phyloP scores from a whole-genome alignment of 2,329 filamentous ascomycete species.

The Didymella glomerata region DNA sequence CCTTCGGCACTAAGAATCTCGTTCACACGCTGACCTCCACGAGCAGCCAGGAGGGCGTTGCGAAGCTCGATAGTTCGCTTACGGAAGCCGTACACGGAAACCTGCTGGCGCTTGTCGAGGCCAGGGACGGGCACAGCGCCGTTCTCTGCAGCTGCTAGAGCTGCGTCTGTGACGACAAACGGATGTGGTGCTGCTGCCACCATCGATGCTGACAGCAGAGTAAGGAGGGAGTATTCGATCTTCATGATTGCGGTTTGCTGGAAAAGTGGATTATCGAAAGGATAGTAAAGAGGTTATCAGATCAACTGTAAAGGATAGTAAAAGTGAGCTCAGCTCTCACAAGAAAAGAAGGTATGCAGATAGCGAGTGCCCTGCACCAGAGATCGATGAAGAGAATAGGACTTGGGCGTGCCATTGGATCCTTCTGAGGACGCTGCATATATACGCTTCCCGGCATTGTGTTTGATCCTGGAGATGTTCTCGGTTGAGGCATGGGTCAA shows the following conservation, averaged over 20 bases:
- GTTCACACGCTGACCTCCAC: conserved; percentile 20
- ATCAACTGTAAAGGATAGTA: conserved; percentile 26
- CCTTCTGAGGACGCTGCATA: conserved; percentile 28
- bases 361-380: conserved; percentile 47
- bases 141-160: conserved; percentile 32
- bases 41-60: conserved; percentile 35
- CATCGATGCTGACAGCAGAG: conserved; percentile 46
- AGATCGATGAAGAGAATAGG: conserved; percentile 25
- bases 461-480: conserved; percentile 14
- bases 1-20: not conserved
- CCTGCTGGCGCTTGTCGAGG: conserved; percentile 18
- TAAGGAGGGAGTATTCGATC: conserved; percentile 44
- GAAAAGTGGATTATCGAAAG: conserved; percentile 21
- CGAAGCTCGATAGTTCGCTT: conserved; percentile 41
- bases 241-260: conserved; percentile 44
- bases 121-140: conserved; percentile 33
- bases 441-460: conserved; percentile 28
- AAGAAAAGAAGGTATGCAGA: conserved; percentile 35
- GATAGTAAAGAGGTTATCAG: conserved; percentile 33
- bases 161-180: conserved; percentile 41
- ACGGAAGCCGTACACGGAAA: conserved; percentile 24
- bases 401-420: conserved; percentile 29
- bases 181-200: conserved; percentile 45
- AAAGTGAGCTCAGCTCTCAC: conserved; percentile 49
- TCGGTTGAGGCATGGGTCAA: conserved; percentile 24